Base-by-base conservation (phyloP, 2,329 filamentous ascomycete species). In the Didymellaceae sp. region DNA sequence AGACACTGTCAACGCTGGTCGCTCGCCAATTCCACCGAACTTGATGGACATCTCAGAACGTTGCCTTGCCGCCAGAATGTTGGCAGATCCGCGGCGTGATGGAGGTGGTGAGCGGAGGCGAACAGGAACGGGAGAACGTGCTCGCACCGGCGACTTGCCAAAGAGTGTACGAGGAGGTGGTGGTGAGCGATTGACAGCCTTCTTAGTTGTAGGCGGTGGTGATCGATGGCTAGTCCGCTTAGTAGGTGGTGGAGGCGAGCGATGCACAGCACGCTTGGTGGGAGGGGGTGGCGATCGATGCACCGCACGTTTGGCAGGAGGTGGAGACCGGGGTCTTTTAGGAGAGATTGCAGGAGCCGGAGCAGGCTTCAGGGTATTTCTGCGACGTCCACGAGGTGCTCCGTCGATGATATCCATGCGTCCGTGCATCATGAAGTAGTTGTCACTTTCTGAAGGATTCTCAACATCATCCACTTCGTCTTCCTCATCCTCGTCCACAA, bases 401-500 rank as follows among this genome's bases (percentile, higher is more conserved):
- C 82, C 80, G 4, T 86, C 84, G 52, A 86, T 75, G 48, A 85
- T 85, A 59, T 89, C 88, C 67, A 90, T 84, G 61, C 87, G 82
- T 16, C 88, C 88, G 58, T 88, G 86, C 42, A 91, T 77, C 82
- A 88, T 87, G 33, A 86, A 74, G 39, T 86, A 78, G 25, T 86
- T 83, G 28, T 90, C 88, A 62, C 86, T 90, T 44, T 86, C 74
- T 2, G 79, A 77, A 35, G 79, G 52, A 7, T 68, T 58, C 35
- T 65, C 62, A 2, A 47, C 38, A 6, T 65, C 63, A 8, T 61
- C 62, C 0, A 67, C 60, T 71, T 84, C 72, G 68, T 86, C 72
- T 72, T 83, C 80, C 45, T 90, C 86, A 28, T 91, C 89, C 28
- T 91, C 89, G 37, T 90, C 89, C 21, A 93, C 87, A 59, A 81